A percentile compares a stretch with the other conserved stretches of the same genome.
phyloP scores from a whole-genome alignment of 345 rosid genomes.

The Aquilaria malaccensis region DNA sequence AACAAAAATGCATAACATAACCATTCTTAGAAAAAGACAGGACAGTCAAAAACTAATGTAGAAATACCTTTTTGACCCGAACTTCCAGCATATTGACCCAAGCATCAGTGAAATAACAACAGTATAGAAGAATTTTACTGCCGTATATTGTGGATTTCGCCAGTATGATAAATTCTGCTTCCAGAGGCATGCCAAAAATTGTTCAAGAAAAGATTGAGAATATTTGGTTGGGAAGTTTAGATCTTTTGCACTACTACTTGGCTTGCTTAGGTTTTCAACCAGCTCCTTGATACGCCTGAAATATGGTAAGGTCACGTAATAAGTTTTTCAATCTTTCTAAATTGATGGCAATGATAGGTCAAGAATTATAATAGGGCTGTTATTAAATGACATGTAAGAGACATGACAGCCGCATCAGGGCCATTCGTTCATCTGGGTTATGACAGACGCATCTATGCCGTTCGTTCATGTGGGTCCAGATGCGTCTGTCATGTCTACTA shows the following conservation, averaged over 20 bases:
- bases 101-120: constrained; percentile 87
- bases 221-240: constrained; percentile 78
- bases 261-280: constrained; percentile 73
- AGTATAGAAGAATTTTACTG: constrained; percentile 96
- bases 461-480: no score
- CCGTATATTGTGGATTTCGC: constrained; percentile 95
- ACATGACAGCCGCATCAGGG: no score
- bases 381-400: no score
- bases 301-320: constrained; percentile 8
- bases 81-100: constrained; percentile 96
- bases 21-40: neutral
- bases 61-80: constrained; percentile 63
- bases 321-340: no score
- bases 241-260: constrained; percentile 53
- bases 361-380: no score
- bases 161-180: constrained; percentile 95
- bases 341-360: no score
- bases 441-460: no score
- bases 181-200: constrained; percentile 91
- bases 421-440: no score
- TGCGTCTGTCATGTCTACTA: no score
- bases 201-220: constrained; percentile 62
- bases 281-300: constrained; percentile 65
- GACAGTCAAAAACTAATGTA: neutral
- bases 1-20: neutral